Base-by-base conservation (phyloP, 257 asterid genomes). In the Nicotiana paniculata region DNA sequence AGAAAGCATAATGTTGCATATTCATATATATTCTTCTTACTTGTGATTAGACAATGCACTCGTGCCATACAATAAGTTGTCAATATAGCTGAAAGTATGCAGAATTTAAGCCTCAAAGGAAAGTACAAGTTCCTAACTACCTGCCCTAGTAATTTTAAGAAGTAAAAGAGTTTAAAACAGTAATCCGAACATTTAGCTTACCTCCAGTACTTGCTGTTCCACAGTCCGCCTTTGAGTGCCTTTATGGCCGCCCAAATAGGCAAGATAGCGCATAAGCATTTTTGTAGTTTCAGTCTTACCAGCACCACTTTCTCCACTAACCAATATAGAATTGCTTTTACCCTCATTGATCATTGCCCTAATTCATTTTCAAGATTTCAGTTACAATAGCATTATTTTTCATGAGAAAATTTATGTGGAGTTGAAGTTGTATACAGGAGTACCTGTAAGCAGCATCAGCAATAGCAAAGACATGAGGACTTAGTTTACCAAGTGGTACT, bases 301-400 rank as follows among this genome's bases (percentile, higher is more conserved):
- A 63, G 99, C 98, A 81, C 99, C 99, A 89, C 99, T 96, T 92
- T 96, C 99, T 83, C 99, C 99, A 83, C 99, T 96, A 13, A 96
- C 99, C 80, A 96, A 85, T 83, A 96, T 96, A 35, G 99, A 90
- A 85, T 96, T 96, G 88, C 97, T 94, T 89, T 90, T 94, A 37
- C 95, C 97, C 86, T 96, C 98, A 51, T 90, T 90, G 65, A 89
- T 70, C 99, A 96, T 94, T 68, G 93, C 97, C 93, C 97, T 93
- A 81, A 69, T 81, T 86, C 86, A 89, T 78, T 82, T 82, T 77
- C 84, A 76, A 74, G 79, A 74, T 76, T 70, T 90, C 82, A 91
- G 90, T 81, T 69, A 43, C 37, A 82, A 84, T 78, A 75, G 79
- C 84, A 64, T 81, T 46, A 81, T 55, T 67, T 75, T 9, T 83